Base-by-base conservation (phyloP, 2,329 filamentous ascomycete genomes). In the Plenodomus tracheiphilus region DNA sequence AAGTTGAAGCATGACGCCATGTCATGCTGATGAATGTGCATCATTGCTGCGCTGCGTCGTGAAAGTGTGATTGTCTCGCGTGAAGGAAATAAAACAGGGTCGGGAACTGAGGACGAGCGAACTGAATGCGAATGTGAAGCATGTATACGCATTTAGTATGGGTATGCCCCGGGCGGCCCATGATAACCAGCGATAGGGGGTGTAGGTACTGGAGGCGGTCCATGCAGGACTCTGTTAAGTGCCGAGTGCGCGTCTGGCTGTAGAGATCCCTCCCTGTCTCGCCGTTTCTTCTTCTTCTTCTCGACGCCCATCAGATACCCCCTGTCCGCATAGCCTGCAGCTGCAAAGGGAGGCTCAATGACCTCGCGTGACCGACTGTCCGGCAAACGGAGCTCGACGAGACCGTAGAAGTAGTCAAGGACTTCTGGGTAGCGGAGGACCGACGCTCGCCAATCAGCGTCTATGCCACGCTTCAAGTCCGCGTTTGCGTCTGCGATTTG, bases 401-500 rank as follows among this genome's bases (percentile, higher is more conserved):
- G 76, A 50, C 83, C 79, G 72, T 87, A 92, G 67, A 88, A 92
- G 72, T 92, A 91, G 71, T 91, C 86, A 46, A 93, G 77, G n/a
- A 92, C 68, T 66, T 91, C 87, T 4, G 88, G 89, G 61, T 92
- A 93, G 46, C 85, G 81, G 61, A 89, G 82, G 34, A 91, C 88
- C 40, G 85, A 87, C 22, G 82, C 79, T 62, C 86, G 82, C 88
- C 88, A 93, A 74, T 91, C 88, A 53, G 88, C 85, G 62, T 91
- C 87, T 62, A 91, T 87, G 52, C 87, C 87, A 41, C 83, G 81
- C 72, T 90, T 89, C 52, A 90, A 78, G 41, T 81, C 79, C 15
- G 79, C 78, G 63, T 90, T 82, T 19, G 86, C 87, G 47, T 82
- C 79, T 34, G 80, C 76, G 43, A 91, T 81, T 64, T 90, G 75